Base-by-base conservation (phyloP, 2,329 filamentous ascomycete genomes). In the Fusarium fracticaudum region DNA sequence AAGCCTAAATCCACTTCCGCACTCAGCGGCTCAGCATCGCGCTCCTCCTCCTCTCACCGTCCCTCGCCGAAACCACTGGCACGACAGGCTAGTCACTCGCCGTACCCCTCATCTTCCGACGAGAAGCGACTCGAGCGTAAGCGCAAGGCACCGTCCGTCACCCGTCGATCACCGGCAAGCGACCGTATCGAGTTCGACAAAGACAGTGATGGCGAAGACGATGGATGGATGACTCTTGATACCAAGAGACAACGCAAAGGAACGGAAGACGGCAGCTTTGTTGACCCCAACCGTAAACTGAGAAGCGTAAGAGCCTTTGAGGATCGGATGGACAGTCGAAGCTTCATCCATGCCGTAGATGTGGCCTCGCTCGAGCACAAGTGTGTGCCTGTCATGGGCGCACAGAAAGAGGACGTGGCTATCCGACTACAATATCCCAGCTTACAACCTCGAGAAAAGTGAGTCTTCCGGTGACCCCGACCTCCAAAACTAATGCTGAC, bases 361-460 rank as follows among this genome's bases (percentile, higher is more conserved):
- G 85, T 91, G 29, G 87, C 87, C 43, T 88, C 85, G 50, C 80
- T 87, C 29, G 82, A 84, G 60, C 83, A 85, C 11, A 87, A 86
- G 47, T 89, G 87, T 67, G 85, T 86, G 35, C 86, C 86, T 2
- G 85, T 86, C 18, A 83, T 88, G 67, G 85, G 85, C 44, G 84
- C 86, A 6, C 82, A 84, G 54, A 83, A 85, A 54, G 85, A 90
- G 67, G 87, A 90, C 66, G 86, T 91, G 12, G 84, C 83, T 17
- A 89, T 97, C 67, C 86, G 91, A 79, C 84, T 98, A 76, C 93
- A 96, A 81, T 98, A 98, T 82, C 96, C 96, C 15, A 95, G 94
- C 81, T 86, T 87, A 71, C 89, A 90, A 64, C 87, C 87, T 57
- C 88, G 89, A 60, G 94, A 96, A 83, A 90, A 87, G 91, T 93